These are phyloP conservation scores for Ophiostoma sp. DNA, from an alignment of 2,329 filamentous ascomycete genomes.

Conservation along the genomic window DNA sequence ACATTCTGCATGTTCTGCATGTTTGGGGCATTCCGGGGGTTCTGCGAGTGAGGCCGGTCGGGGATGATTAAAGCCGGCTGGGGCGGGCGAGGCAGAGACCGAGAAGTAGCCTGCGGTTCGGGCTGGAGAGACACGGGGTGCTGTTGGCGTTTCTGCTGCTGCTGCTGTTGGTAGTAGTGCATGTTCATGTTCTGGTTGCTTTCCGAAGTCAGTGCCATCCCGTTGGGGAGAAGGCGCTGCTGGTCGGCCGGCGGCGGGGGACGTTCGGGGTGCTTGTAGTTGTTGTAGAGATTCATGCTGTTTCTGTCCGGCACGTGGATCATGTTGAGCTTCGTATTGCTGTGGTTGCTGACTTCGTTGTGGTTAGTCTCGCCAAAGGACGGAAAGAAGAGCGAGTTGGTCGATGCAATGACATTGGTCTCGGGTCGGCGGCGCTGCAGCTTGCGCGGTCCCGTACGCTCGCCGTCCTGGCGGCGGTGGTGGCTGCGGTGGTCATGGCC, in stretches of 20 bases:
- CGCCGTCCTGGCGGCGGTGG: slow-evolving; percentile 19
- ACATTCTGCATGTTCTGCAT: neutral
- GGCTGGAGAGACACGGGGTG: slow-evolving; percentile 18
- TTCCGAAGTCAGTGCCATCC: neutral
- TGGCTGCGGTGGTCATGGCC: slow-evolving; percentile 21
- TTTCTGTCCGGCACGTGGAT: neutral
- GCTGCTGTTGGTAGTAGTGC: slow-evolving; percentile 12
- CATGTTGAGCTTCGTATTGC: neutral
- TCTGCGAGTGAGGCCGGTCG: slow-evolving; percentile 16
- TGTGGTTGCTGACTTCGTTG: slow-evolving; percentile 16
- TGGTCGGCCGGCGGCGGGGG: slow-evolving; percentile 25
- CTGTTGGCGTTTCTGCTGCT: neutral
- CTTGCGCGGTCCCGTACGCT: slow-evolving; percentile 19
- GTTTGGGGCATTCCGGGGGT: neutral
- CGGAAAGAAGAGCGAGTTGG: slow-evolving; percentile 23
- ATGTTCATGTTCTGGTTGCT: neutral
- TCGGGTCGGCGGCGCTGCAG: slow-evolving; percentile 21
- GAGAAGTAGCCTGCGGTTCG: slow-evolving; percentile 1
- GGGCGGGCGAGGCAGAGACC: slow-evolving; percentile 22
- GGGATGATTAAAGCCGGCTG: slow-evolving; percentile 22
- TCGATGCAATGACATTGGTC: slow-evolving; percentile 19
- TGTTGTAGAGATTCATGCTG: slow-evolving; percentile 12
- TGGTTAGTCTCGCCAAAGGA: slow-evolving; percentile 15
- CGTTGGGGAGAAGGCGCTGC: slow-evolving; percentile 19
- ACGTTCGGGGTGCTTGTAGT: slow-evolving; percentile 18